These are phyloP conservation scores for Starmerella davenportii DNA, from an alignment of 805 yeast genomes.

Conservation along the genomic window DNA sequence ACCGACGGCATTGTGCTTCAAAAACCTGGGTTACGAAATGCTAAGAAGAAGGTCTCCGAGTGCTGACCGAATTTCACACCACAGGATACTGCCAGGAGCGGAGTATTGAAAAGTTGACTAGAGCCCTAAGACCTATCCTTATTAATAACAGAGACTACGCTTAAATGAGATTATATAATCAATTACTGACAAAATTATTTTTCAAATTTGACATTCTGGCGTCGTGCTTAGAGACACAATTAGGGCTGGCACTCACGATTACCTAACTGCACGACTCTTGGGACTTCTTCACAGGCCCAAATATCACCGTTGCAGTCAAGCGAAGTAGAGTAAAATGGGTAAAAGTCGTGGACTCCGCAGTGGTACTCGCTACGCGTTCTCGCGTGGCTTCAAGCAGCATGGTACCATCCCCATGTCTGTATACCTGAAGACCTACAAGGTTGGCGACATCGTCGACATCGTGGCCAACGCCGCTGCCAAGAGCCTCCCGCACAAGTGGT, in stretches of 20 bases:
- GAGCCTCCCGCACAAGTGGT: constrained; percentile 99
- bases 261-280: too few relatives aligned
- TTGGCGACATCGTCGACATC: constrained; percentile 98
- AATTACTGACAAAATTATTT: too few relatives aligned
- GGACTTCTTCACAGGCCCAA: too few relatives aligned
- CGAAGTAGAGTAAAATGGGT: constrained; percentile 16
- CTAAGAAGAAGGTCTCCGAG: constrained; percentile 1
- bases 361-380: constrained; percentile 99
- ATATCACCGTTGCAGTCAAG: background rate
- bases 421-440: constrained; percentile 94
- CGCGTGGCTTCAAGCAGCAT: constrained; percentile 97
- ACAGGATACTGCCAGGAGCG: too few relatives aligned
- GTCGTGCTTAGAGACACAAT: too few relatives aligned
- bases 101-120: too few relatives aligned
- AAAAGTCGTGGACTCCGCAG: constrained; percentile 95
- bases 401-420: constrained; percentile 89
- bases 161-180: too few relatives aligned
- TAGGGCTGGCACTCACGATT: too few relatives aligned
- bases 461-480: constrained; percentile 98
- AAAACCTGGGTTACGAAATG: constrained; percentile 2
- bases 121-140: too few relatives aligned
- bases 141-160: too few relatives aligned
- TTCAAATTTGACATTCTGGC: too few relatives aligned
- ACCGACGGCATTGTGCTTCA: constrained; percentile 18
- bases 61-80: background rate